Percentiles rank a stretch among this genome's conserved stretches.
These are phyloP conservation scores for Camellia granthamiana DNA, from an alignment of 148 eudicot species.

Conservation along the genomic window DNA sequence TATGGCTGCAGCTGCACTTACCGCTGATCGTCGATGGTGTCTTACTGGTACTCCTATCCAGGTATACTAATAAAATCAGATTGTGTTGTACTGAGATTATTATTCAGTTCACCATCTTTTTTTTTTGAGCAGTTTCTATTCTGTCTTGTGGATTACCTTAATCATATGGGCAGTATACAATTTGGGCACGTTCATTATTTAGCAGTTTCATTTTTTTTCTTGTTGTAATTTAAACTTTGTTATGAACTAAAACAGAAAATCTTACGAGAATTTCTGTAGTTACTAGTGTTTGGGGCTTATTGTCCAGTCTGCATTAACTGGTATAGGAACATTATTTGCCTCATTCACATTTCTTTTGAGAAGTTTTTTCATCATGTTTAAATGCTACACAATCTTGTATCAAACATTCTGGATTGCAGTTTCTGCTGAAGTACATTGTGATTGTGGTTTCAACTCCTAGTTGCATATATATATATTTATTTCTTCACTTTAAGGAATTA, in stretches of 20 bases:
- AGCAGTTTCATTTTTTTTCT: not conserved
- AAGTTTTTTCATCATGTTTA: not conserved
- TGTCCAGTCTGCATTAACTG: not conserved
- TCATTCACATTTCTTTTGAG: not conserved
- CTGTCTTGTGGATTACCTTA: not conserved
- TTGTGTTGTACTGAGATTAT: not conserved
- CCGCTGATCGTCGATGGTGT: slow-evolving; percentile 93
- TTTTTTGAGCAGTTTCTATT: not conserved
- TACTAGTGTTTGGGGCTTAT: not conserved
- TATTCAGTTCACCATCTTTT: not conserved
- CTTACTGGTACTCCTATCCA: slow-evolving; percentile 99
- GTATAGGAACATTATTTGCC: not conserved
- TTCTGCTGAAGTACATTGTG: not conserved
- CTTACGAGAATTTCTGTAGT: not conserved
- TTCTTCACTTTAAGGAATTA: not conserved
- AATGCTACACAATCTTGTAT: not conserved
- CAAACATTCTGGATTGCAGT: not conserved
- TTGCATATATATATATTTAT: not conserved
- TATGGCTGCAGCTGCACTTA: slow-evolving; percentile 74
- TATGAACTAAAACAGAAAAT: not conserved
- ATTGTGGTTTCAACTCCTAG: not conserved
- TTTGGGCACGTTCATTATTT: not conserved
- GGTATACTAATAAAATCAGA: slow-evolving; percentile 32
- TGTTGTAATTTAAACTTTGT: not conserved
- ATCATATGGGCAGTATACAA: not conserved